Evolutionary conservation across 306 rosid species (phyloP).

Genomic region (Dalbergia cultrata): DNA sequence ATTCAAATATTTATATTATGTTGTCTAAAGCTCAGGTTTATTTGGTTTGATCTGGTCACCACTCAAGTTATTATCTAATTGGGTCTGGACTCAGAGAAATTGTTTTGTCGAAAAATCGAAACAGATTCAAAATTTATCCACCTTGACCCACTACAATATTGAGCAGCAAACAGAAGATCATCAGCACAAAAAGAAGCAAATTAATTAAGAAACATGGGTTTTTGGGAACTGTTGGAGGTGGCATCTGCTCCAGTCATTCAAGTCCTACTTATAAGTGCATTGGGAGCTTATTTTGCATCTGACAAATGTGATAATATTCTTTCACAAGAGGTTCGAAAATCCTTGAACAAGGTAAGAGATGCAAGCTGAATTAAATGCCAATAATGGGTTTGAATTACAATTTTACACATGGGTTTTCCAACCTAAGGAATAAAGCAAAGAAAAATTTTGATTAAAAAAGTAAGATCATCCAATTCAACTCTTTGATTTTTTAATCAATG

Average conservation of each 20-base stretch:
- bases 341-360: slow-evolving; percentile 73
- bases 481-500: no score
- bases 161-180: neutral
- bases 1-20: no score
- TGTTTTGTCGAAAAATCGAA: neutral
- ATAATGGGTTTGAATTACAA: neutral
- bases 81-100: no score
- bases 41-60: no score
- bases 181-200: slow-evolving; percentile 2
- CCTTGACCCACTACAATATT: neutral
- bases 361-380: neutral
- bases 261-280: slow-evolving; percentile 67
- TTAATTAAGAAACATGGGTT: slow-evolving; percentile 55
- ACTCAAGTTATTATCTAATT: no score
- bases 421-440: no score
- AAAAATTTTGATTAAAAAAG: no score
- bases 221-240: slow-evolving; percentile 64
- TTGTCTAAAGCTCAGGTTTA: no score
- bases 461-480: no score
- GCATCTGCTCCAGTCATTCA: slow-evolving; percentile 73
- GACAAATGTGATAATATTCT: slow-evolving; percentile 61
- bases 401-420: neutral
- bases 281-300: slow-evolving; percentile 82
- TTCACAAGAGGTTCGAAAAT: slow-evolving; percentile 54
- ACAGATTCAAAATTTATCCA: no score